Percentiles rank a stretch among this genome's conserved stretches.
Evolutionary conservation across 2,329 filamentous ascomycete genomes (phyloP).

Genomic region (Aspergillus novofumigatus): DNA sequence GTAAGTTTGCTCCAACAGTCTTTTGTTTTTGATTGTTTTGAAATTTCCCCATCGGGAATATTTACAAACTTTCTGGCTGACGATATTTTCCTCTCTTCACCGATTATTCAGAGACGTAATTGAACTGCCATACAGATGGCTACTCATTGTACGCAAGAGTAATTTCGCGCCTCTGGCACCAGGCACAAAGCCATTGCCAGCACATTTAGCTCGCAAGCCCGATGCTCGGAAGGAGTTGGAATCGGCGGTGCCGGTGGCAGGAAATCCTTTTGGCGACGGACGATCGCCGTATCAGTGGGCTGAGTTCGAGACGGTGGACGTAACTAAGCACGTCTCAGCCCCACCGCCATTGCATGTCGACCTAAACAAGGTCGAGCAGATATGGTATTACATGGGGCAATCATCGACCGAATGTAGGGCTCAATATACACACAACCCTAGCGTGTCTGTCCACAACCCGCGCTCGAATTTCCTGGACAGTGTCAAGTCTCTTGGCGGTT

Average conservation of each 20-base stretch:
- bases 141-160: conserved; percentile 47
- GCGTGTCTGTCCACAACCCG: conserved; percentile 45
- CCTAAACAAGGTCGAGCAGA: conserved; percentile 64
- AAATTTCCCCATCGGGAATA: conserved; percentile 10
- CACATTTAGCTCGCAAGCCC: conserved; percentile 47
- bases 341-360: conserved; percentile 65
- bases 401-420: conserved; percentile 85
- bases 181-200: conserved; percentile 44
- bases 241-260: conserved; percentile 60
- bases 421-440: conserved; percentile 80
- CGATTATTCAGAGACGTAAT: conserved; percentile 42
- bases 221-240: conserved; percentile 53
- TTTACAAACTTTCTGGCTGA: conserved; percentile 7
- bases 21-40: conserved; percentile 1
- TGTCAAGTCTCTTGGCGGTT: conserved; percentile 39
- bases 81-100: background rate
- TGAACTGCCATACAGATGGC: conserved; percentile 57
- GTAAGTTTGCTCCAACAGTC: conserved; percentile 48
- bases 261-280: conserved; percentile 62
- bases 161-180: conserved; percentile 45
- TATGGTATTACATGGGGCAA: conserved; percentile 86
- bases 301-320: conserved; percentile 66
- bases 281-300: conserved; percentile 61
- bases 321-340: conserved; percentile 52
- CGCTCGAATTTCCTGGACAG: conserved; percentile 48